Percentiles rank a stretch among this genome's conserved stretches.
Conservation (phyloP, 345 rosid species). For the Cochlearia excelsa region DNA sequence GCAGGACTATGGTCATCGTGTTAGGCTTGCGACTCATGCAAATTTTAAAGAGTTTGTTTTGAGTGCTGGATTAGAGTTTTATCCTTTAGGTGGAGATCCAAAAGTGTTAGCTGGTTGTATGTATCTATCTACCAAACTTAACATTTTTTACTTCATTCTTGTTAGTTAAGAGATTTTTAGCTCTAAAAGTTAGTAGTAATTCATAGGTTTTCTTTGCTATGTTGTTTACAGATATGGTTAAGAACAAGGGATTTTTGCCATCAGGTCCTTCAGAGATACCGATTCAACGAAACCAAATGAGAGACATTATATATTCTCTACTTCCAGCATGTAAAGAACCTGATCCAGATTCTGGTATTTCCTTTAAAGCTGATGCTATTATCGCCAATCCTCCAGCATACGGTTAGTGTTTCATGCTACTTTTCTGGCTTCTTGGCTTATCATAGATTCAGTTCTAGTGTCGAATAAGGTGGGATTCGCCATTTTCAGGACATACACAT, state of each 20-base stretch:
- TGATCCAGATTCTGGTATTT: constrained; percentile 75
- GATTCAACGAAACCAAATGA: constrained; percentile 79
- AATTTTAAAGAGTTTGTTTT: constrained; percentile 97
- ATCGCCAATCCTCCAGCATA: constrained; percentile 99
- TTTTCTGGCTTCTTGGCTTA: neutral
- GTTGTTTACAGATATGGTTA: constrained; percentile 85
- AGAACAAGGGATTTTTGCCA: constrained; percentile 97
- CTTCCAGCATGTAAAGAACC: constrained; percentile 95
- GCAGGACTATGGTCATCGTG: constrained; percentile 99
- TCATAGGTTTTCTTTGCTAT: constrained; percentile 23
- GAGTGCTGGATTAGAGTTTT: constrained; percentile 97
- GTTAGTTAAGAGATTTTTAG: neutral
- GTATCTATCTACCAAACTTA: constrained; percentile 40
- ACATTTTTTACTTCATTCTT: constrained; percentile 16
- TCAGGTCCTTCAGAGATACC: constrained; percentile 97
- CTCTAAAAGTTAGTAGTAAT: constrained; percentile 4
- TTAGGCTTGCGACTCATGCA: constrained; percentile 97
- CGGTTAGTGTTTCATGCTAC: constrained; percentile 45
- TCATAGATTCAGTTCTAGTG: constrained; percentile 19
- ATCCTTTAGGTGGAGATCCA: constrained; percentile 95
- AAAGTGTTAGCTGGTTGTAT: constrained; percentile 94
- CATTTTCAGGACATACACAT: constrained; percentile 78
- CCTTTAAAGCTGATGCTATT: constrained; percentile 95
- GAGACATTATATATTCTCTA: constrained; percentile 76
- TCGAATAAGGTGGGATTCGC: constrained; percentile 28